Conservation (phyloP, 2,329 filamentous ascomycete genomes). For the Aspergillus ibericus region DNA sequence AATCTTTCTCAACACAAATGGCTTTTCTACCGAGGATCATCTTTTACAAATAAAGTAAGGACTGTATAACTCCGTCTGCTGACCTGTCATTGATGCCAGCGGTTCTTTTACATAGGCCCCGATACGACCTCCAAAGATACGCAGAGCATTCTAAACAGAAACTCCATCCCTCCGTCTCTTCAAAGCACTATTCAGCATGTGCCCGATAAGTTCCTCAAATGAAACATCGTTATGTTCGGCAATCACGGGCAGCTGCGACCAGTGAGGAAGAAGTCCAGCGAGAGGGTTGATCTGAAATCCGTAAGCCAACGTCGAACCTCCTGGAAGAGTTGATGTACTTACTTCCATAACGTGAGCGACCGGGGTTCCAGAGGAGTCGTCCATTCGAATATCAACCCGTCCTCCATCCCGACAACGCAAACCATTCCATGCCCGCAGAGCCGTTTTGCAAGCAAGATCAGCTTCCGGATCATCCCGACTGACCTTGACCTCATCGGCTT, state of each 20-base stretch:
- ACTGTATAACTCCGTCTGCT: no score
- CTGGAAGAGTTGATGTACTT: not conserved
- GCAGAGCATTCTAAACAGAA: not conserved
- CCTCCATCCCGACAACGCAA: constrained; percentile 18
- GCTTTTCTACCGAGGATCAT: no score
- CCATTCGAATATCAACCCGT: constrained; percentile 19
- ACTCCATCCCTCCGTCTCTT: not conserved
- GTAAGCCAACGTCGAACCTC: not conserved
- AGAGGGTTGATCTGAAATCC: not conserved
- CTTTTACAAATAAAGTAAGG: no score
- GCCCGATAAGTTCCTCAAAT: not conserved
- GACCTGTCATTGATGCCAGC: no score
- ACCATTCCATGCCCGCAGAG: constrained; percentile 12
- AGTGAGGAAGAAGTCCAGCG: not conserved
- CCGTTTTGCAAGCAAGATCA: constrained; percentile 9
- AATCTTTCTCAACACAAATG: no score
- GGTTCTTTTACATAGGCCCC: not conserved
- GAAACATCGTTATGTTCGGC: not conserved
- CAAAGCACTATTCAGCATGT: not conserved
- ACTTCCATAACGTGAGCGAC: constrained; percentile 17
- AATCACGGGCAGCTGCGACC: constrained; percentile 2
- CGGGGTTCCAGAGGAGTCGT: not conserved
- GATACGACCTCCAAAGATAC: not conserved
- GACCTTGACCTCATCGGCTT: constrained; percentile 3
- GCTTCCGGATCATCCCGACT: constrained; percentile 11